A percentile compares a stretch with the other conserved stretches of the same genome.
These are phyloP conservation scores for Globisporangium cylindrosporum DNA, from an alignment of 352 stramenopile species.

Conservation along the genomic window DNA sequence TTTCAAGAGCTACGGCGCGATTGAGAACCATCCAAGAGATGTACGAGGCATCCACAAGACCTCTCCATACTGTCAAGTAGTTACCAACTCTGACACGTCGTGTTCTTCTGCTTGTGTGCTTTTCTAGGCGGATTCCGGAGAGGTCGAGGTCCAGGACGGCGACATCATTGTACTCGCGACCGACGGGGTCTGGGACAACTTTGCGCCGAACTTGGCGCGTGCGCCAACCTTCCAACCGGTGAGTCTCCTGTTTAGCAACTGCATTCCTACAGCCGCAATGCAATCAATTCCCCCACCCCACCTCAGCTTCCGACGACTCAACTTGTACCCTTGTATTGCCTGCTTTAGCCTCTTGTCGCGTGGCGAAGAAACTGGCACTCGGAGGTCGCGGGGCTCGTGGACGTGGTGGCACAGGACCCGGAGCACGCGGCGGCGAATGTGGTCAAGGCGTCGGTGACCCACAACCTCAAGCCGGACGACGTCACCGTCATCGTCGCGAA, in stretches of 20 bases:
- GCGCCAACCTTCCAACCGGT: conserved; percentile 56
- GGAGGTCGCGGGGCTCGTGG: conserved; percentile 54
- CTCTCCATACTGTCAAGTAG: background rate
- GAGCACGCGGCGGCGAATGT: conserved; percentile 60
- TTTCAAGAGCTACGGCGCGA: conserved; percentile 74
- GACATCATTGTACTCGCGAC: conserved; percentile 79
- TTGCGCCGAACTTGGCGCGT: conserved; percentile 49
- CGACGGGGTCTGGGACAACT: conserved; percentile 84
- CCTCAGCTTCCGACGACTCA: background rate
- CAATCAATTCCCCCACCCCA: background rate
- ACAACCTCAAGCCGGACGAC: conserved; percentile 85
- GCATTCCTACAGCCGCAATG: background rate
- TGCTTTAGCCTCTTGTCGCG: conserved; percentile 49
- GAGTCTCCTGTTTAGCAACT: conserved; percentile 9
- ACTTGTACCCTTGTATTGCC: background rate
- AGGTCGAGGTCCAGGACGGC: conserved; percentile 68
- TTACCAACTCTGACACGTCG: background rate
- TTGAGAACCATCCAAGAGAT: conserved; percentile 73
- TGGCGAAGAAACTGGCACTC: conserved; percentile 65
- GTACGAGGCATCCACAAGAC: conserved; percentile 28
- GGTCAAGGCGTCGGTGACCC: conserved; percentile 61
- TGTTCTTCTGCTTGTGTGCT: background rate
- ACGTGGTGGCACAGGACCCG: conserved; percentile 45
- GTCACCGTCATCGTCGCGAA: conserved; percentile 78
- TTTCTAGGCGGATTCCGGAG: conserved; percentile 59